These are phyloP conservation scores for Penicillium egyptiacum DNA, from an alignment of 495 filamentous ascomycete species.

Conservation along the genomic window DNA sequence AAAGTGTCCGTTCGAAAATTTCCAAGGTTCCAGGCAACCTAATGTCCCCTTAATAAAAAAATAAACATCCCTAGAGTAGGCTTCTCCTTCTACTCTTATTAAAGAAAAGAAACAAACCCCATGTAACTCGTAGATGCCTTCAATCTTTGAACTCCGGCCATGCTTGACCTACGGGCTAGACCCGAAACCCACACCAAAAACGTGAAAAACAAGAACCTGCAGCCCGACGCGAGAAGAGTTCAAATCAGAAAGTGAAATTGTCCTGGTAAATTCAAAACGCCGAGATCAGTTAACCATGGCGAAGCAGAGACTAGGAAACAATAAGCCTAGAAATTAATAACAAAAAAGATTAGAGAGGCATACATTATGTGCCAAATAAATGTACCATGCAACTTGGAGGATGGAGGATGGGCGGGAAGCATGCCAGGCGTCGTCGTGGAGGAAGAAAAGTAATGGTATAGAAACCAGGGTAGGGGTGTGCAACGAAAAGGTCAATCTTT, in stretches of 20 bases:
- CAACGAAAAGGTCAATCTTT: neutral
- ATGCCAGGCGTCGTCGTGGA: neutral
- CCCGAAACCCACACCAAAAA: slow-evolving; percentile 18
- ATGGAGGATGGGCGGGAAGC: neutral
- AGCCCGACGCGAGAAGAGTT: slow-evolving; percentile 21
- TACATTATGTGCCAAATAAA: slow-evolving; percentile 11
- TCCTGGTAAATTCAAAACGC: slow-evolving; percentile 8
- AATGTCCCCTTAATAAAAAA: too few relatives aligned
- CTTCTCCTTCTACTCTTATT: too few relatives aligned
- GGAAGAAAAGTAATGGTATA: neutral
- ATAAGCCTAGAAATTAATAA: neutral
- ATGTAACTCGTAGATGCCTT: slow-evolving; percentile 30
- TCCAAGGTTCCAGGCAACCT: too few relatives aligned
- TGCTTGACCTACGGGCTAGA: slow-evolving; percentile 34
- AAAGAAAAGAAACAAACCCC: slow-evolving; percentile 20
- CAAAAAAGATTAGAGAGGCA: neutral
- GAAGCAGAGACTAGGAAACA: slow-evolving; percentile 1
- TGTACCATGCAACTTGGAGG: slow-evolving; percentile 7
- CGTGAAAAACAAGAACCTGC: slow-evolving; percentile 8
- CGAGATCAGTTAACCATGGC: slow-evolving; percentile 3
- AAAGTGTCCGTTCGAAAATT: too few relatives aligned
- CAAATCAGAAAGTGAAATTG: slow-evolving; percentile 5
- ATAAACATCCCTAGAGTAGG: too few relatives aligned
- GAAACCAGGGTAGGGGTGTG: neutral
- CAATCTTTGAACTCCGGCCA: slow-evolving; percentile 44